A percentile compares a stretch with the other conserved stretches of the same genome.
Evolutionary conservation across 148 eudicot species (phyloP).

Genomic region (Cornus suecica): DNA sequence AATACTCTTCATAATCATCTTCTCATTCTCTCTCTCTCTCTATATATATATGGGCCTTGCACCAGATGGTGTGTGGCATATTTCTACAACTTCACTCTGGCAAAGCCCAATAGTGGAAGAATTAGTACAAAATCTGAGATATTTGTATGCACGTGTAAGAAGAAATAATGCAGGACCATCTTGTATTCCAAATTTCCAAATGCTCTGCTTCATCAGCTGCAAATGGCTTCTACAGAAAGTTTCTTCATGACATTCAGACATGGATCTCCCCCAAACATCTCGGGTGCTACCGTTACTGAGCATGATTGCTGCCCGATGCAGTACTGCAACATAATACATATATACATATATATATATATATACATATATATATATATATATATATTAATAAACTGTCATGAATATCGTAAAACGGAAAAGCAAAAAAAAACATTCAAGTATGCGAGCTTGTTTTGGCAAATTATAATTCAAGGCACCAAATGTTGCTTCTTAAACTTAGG

Average conservation of each 20-base stretch:
- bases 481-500: not conserved
- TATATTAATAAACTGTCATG: not conserved
- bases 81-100: slow-evolving; percentile 48
- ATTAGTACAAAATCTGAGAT: not conserved
- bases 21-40: too few species aligned
- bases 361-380: too few species aligned
- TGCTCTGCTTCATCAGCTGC: slow-evolving; percentile 32
- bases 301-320: slow-evolving; percentile 71
- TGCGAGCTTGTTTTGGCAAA: not conserved
- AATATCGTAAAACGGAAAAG: not conserved
- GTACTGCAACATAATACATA: slow-evolving; percentile 36
- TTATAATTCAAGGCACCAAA: not conserved
- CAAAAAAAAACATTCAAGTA: not conserved
- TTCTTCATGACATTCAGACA: slow-evolving; percentile 72
- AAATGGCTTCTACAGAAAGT: slow-evolving; percentile 69
- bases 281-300: slow-evolving; percentile 54
- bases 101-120: slow-evolving; percentile 18
- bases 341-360: too few species aligned
- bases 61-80: slow-evolving; percentile 38
- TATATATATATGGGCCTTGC: slow-evolving; percentile 18
- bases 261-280: slow-evolving; percentile 72
- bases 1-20: slow-evolving; percentile 10
- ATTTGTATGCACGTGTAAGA: not conserved
- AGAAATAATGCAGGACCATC: not conserved
- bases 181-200: not conserved